Evolutionary conservation across 2,329 filamentous ascomycete species (phyloP), one percentile per base, ranked within the genome.

Genomic region (Xylaria sp.): DNA sequence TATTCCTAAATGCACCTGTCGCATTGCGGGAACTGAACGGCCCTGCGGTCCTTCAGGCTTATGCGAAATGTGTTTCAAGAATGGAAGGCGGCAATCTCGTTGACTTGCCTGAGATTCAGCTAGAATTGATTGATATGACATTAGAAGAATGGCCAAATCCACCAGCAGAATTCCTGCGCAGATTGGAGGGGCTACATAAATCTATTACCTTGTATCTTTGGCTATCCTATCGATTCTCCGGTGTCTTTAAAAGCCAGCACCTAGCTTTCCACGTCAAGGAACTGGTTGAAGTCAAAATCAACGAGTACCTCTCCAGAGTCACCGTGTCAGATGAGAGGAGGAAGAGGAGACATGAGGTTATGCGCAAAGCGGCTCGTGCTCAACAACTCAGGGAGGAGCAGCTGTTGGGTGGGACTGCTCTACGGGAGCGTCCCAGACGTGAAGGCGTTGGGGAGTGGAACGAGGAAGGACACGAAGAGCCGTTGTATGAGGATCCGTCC

Each of bases 191-290:
- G 2, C 84, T 99, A 18, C 96, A 99, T 82, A 92, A 93, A 75
- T 85, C 89, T 32, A 83, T 99, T 44, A 93, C 95, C 53, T 83
- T 94, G 55, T 99, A 98, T 78, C 85, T 97, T 1, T 99, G 96
- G 96, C 85, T 99, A 18, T 95, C 92, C 74, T 98, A 95, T 80
- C 91, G 95, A 6, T 97, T 95, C 79, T 85, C 89, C 3, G 92
- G 93, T 58, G 86, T 97, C 60, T 97, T 98, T 79, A 87, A 84
- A 5, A 92, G 91, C 71, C 88, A 95, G 74, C 84, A 84, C 0
- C 84, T 97, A 51, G 94, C 93, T 0, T 91, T 92, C 71, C 90
- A 97, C 77, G 88, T 93, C 58, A 97, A 97, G 77, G 80, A 82
- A 6, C 78, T 97, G 59, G 90, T 94, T 1, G 94, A 98, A 81